Evolutionary conservation across 345 rosid species (phyloP), one percentile per base, ranked within the genome.

Genomic region (Linum trigynum): DNA sequence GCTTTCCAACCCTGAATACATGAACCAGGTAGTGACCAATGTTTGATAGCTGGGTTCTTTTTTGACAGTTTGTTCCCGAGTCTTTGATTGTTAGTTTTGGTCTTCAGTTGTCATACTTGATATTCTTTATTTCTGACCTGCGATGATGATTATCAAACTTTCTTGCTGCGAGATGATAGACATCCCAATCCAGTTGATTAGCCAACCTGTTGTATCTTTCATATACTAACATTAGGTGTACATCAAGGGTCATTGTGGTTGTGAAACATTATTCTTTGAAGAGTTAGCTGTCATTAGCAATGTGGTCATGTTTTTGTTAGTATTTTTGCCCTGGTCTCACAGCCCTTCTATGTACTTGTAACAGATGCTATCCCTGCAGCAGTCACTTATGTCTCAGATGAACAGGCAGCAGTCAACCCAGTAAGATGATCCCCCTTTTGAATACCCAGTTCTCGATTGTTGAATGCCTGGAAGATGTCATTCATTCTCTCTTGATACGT

Each of bases 291-390:
- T 41, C 48, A 36, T 41, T 57, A 57, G 55, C n/a, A 39, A 59
- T 16, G 65, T 2, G 6, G 1, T 38, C 10, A 39, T 14, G 16
- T 23, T 45, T 57, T 40, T 50, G 38, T 8, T 41, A 45, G 17
- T 43, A 61, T 9, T 36, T 3, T 3, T 17, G 62, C 53, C n/a
- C 10, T 37, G 60, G 39, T 59, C 43, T 73, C 39, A 61, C 51
- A 70, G 69, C n/a, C 32, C 65, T 10, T 39, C 40, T 8, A 12
- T 62, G 70, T 48, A 6, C 53, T 48, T 41, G 45, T 84, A 87
- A 87, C 94, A 81, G 76, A 74, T 84, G 59, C 45, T 83, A 71
- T 71, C 81, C 60, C 71, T 83, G 69, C 90, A 83, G 76, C 94
- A 85, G 67, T 72, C 95, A 41, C 75, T 82, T 43, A 43, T 83